Base-by-base conservation (phyloP, 768 basidiomycete species). In the Pisolithus sp. region DNA sequence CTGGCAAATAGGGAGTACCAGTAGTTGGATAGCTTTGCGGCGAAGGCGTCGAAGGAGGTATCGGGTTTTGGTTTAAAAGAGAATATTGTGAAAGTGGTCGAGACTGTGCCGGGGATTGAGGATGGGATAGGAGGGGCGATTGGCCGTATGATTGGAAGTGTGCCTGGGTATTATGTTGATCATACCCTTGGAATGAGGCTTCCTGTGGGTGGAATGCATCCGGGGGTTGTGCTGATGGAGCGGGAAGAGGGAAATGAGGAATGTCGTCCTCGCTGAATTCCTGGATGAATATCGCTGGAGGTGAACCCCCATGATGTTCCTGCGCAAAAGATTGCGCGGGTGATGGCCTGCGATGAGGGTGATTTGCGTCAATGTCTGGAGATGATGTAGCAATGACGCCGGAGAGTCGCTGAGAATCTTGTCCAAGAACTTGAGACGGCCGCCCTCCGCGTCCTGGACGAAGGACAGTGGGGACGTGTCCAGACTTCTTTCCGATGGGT, bases 391-490 rank as follows among this genome's bases (percentile, higher is more conserved):
- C 20, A 36, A 36, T 9, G 46, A 18, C 31, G 34, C 30, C 20
- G 4, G 46, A 47, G n/a, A 21, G 12, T 47, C 20, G 31, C 18
- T 13, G 30, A 31, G 34, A 36, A 21, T 47, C 46, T 18, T 31
- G 30, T 10, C 34, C 46, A 24, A 18, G 4, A 12, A 49, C 48
- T 8, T 20, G 65, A 42, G 45, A 48, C 36, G 65, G 50, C 52
- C 66, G 52, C 12, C 55, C 53, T 31, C 60, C 55, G 9, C 63
- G 59, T 48, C 73, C 69, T 15, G 78, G 72, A 34, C 75, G 75
- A n/a, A 80, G 69, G 30, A 72, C 64, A 1, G 69, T 60, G 8
- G 80, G 77, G 12, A 75, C 53, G 36, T 61, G 54, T 7, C 49
- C 55, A 15, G 53, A 20, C 12, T 52, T 55, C 55, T 60, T 54